Percentiles rank a stretch among this genome's conserved stretches.
phyloP scores from a whole-genome alignment of 1,284 basidiomycete genomes.

The Papiliotrema fonsecae region DNA sequence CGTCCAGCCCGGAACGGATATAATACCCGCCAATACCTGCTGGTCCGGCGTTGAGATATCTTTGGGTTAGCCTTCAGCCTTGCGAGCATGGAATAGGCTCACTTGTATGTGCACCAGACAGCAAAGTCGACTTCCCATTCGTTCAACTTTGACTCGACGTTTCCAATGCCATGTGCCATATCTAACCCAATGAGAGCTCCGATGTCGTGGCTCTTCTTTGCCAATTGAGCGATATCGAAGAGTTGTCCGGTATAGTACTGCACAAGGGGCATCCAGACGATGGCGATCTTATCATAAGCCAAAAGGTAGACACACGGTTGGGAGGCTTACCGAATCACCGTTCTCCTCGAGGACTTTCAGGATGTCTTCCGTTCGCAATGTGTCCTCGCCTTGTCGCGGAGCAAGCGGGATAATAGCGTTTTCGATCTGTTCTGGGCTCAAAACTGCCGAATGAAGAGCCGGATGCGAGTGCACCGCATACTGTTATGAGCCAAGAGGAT shows the following conservation, averaged over 20 bases:
- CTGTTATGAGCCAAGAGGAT: slow-evolving; percentile 48
- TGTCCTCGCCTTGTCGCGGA: slow-evolving; percentile 77
- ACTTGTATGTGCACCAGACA: slow-evolving; percentile 95
- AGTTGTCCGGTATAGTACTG: slow-evolving; percentile 98
- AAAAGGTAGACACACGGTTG: background rate
- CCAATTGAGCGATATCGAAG: slow-evolving; percentile 82
- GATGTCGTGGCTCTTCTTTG: slow-evolving; percentile 68
- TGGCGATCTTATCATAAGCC: slow-evolving; percentile 57
- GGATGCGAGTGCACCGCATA: slow-evolving; percentile 93
- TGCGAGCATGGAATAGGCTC: slow-evolving; percentile 9
- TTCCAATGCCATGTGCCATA: slow-evolving; percentile 91
- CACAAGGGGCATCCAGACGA: slow-evolving; percentile 83
- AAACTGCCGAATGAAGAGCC: slow-evolving; percentile 61
- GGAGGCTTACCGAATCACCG: slow-evolving; percentile 50
- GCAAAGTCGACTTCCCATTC: slow-evolving; percentile 96
- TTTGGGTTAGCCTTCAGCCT: slow-evolving; percentile 22
- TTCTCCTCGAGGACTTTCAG: slow-evolving; percentile 67
- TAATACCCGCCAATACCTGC: slow-evolving; percentile 81
- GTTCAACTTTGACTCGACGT: slow-evolving; percentile 82
- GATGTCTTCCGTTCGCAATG: slow-evolving; percentile 87
- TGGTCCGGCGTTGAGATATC: slow-evolving; percentile 89
- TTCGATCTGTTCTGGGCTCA: slow-evolving; percentile 58
- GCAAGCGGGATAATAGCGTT: slow-evolving; percentile 69
- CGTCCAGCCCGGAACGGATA: slow-evolving; percentile 40
- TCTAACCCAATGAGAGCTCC: slow-evolving; percentile 93